These are phyloP conservation scores for Gloeostereum incarnatum DNA, from an alignment of 768 basidiomycete genomes.

Conservation along the genomic window DNA sequence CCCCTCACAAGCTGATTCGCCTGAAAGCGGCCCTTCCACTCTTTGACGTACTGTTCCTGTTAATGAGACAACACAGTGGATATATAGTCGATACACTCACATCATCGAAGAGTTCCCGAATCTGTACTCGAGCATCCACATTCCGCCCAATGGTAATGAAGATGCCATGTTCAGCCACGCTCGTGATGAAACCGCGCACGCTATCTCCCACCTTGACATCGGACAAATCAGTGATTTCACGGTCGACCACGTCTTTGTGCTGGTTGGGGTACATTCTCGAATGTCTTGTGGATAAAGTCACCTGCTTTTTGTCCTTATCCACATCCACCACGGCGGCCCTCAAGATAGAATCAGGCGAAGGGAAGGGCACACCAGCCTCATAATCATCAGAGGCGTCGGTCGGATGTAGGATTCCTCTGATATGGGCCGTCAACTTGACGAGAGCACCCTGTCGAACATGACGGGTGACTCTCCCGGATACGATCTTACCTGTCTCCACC, in stretches of 20 bases:
- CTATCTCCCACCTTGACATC: slow-evolving; percentile 65
- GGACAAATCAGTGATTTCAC: slow-evolving; percentile 50
- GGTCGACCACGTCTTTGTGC: slow-evolving; percentile 44
- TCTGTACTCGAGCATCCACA: slow-evolving; percentile 90
- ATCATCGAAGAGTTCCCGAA: slow-evolving; percentile 88
- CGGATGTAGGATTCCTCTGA: slow-evolving; percentile 73
- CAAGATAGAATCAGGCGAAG: slow-evolving; percentile 55
- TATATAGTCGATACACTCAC: slow-evolving; percentile 22
- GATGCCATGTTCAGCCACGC: slow-evolving; percentile 75
- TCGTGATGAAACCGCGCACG: slow-evolving; percentile 88
- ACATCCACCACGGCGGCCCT: slow-evolving; percentile 64
- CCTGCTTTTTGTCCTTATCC: slow-evolving; percentile 53
- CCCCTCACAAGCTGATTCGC: slow-evolving; percentile 82
- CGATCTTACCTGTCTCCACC: slow-evolving; percentile 60
- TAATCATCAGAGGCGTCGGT: slow-evolving; percentile 82
- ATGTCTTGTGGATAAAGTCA: slow-evolving; percentile 73
- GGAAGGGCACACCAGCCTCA: slow-evolving; percentile 44
- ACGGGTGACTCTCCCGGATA: slow-evolving; percentile 73
- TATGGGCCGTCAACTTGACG: slow-evolving; percentile 62
- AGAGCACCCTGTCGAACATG: slow-evolving; percentile 66
- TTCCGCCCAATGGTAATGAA: slow-evolving; percentile 80
- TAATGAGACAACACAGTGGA: slow-evolving; percentile 4
- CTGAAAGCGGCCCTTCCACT: slow-evolving; percentile 82
- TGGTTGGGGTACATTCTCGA: slow-evolving; percentile 58
- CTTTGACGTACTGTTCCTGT: slow-evolving; percentile 73